Percentiles rank a stretch among this genome's conserved stretches.
phyloP scores from a whole-genome alignment of 331 rosid genomes.

The Pyrus hybrid region DNA sequence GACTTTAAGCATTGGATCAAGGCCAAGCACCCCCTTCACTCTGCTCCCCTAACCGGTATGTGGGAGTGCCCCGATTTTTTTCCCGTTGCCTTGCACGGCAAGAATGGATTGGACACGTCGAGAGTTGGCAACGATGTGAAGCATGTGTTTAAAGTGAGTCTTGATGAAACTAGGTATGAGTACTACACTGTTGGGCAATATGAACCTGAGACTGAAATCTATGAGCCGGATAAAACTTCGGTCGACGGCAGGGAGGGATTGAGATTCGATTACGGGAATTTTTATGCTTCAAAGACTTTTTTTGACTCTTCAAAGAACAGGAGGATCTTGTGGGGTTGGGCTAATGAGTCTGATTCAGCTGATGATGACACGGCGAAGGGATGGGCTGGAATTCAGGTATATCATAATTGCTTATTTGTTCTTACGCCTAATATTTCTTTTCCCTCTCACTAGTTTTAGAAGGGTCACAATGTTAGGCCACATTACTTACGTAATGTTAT shows the following conservation, averaged over 20 bases:
- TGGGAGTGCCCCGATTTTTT: conserved; percentile 95
- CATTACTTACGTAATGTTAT: too few species aligned
- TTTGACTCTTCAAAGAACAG: conserved; percentile 50
- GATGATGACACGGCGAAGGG: conserved; percentile 42
- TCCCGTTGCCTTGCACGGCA: conserved; percentile 37
- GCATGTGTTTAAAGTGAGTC: conserved; percentile 69
- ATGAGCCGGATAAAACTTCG: conserved; percentile 41
- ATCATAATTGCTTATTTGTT: neutral
- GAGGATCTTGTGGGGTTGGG: conserved; percentile 92
- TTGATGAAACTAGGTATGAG: conserved; percentile 70
- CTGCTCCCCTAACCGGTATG: conserved; percentile 50
- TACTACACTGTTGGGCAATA: conserved; percentile 68
- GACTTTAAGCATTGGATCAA: conserved; percentile 50
- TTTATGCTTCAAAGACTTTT: conserved; percentile 86
- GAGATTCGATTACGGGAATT: conserved; percentile 83
- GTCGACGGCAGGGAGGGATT: conserved; percentile 70
- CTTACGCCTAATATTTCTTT: neutral
- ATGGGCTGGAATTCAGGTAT: conserved; percentile 97
- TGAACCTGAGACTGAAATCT: conserved; percentile 20
- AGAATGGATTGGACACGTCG: conserved; percentile 42
- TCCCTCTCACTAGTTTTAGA: neutral
- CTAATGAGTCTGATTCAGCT: conserved; percentile 65
- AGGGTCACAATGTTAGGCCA: neutral
- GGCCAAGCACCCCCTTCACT: conserved; percentile 69
- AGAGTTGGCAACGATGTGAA: conserved; percentile 24